phyloP scores from a whole-genome alignment of 2,329 filamentous ascomycete species.

The Neurospora sp. region DNA sequence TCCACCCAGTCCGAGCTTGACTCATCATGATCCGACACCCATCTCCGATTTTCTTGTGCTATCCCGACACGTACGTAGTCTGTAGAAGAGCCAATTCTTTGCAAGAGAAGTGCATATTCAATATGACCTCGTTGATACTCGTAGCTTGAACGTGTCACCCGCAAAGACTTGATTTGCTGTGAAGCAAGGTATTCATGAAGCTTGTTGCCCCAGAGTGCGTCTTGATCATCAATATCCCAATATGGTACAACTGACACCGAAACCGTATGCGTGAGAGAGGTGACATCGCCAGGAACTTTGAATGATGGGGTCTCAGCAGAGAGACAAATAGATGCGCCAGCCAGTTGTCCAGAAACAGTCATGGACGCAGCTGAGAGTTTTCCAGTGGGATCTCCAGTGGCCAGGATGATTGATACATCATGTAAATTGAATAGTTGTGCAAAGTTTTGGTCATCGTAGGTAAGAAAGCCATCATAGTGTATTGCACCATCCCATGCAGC shows the following conservation, averaged over 20 bases:
- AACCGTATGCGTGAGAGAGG: not conserved
- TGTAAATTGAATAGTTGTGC: not conserved
- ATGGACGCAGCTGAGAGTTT: not conserved
- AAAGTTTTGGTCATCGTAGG: not conserved
- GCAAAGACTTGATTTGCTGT: not conserved
- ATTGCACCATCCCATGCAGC: not conserved
- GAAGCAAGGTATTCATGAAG: not conserved
- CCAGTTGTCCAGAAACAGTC: not conserved
- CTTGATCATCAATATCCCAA: not conserved
- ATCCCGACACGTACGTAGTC: not conserved
- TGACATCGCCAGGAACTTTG: fast-evolving
- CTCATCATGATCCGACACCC: no score
- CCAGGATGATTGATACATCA: not conserved
- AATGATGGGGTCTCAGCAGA: not conserved
- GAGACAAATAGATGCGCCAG: not conserved
- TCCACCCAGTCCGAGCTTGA: not conserved
- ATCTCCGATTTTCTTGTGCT: fast-evolving
- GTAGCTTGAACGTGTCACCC: not conserved
- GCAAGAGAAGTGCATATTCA: not conserved
- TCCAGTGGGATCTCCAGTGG: not conserved
- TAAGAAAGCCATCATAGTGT: not conserved
- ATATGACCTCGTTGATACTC: not conserved
- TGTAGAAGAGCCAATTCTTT: not conserved
- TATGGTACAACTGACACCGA: fast-evolving
- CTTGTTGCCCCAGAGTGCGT: no score